Evolutionary conservation across 345 rosid species (phyloP).

Genomic region (Psidium guajava): DNA sequence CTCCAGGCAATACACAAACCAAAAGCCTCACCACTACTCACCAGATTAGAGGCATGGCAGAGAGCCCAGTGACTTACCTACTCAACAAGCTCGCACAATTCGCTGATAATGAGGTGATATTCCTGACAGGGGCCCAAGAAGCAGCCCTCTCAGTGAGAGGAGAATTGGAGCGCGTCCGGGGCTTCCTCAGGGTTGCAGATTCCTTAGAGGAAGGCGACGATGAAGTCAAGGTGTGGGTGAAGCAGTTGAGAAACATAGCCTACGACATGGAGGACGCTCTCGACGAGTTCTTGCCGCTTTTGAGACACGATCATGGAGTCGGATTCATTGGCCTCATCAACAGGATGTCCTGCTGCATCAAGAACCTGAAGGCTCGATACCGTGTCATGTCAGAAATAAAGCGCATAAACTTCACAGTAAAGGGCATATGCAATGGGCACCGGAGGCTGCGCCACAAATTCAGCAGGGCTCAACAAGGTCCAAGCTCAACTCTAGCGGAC

Average conservation of each 20-base stretch:
- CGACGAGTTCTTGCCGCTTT: slow-evolving; percentile 15
- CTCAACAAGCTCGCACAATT: background rate
- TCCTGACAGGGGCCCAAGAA: background rate
- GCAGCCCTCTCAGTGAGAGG: background rate
- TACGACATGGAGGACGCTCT: slow-evolving; percentile 19
- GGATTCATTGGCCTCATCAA: slow-evolving; percentile 1
- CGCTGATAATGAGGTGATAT: background rate
- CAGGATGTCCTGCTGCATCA: slow-evolving; percentile 9
- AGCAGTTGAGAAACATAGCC: slow-evolving; percentile 19
- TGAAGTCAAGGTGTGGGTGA: slow-evolving; percentile 15
- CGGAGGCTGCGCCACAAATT: slow-evolving; percentile 4
- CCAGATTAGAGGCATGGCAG: background rate
- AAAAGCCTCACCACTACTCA: background rate
- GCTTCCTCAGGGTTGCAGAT: slow-evolving; percentile 17
- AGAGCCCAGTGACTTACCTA: background rate
- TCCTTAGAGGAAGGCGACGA: slow-evolving; percentile 6
- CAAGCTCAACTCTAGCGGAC: background rate
- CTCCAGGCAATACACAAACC: background rate
- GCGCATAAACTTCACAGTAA: slow-evolving; percentile 5
- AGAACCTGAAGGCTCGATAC: slow-evolving; percentile 15
- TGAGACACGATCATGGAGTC: background rate
- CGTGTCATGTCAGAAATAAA: slow-evolving; percentile 3
- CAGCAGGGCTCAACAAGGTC: background rate
- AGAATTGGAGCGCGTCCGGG: slow-evolving; percentile 13
- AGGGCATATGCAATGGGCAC: slow-evolving; percentile 4